Evolutionary conservation across 2,329 filamentous ascomycete genomes (phyloP), one percentile per base, ranked within the genome.

Genomic region (Alternaria longipes): DNA sequence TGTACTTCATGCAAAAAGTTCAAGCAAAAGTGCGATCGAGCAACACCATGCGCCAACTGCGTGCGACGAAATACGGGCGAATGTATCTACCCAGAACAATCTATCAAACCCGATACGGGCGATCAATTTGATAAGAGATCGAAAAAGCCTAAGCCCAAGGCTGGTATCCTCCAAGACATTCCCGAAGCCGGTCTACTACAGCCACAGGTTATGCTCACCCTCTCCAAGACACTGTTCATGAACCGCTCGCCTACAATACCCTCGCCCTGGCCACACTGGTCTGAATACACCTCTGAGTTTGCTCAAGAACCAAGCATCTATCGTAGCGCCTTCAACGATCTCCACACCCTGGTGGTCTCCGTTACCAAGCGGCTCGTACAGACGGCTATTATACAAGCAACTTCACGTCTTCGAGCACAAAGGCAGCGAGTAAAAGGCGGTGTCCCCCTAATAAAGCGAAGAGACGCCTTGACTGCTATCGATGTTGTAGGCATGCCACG

Each of bases 291-390:
- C 5, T 70, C 70, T 1, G 72, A 73, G 8, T 56, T 70, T 20
- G 64, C 69, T 8, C 51, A 54, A 57, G 82, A 82, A 3, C 93
- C 93, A 0, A 87, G 90, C 0, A 86, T 97, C 22, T 89, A 90
- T 67, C 86, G 89, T 7, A 93, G 91, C 2, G 89, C 91, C 0
- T 84, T 96, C n/a, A 84, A 87, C 5, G 92, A 95, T 68, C 90
- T 97, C 45, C 85, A 93, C 70, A 86, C 86, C 8, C 78, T 97
- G 2, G 82, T 86, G 0, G 75, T 91, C 1, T 90, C 86, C 54
- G 67, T 95, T 14, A 94, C 91, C 0, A 87, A 86, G 60, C 85
- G 91, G 12, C 79, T 97, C 1, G 82, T 95, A 2, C 87, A 91
- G 47, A 87, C 90, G 0, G 82, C 87, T 0, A 80, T 95, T 0